phyloP scores from a whole-genome alignment of 768 basidiomycete genomes.

The Mycena alexandri region DNA sequence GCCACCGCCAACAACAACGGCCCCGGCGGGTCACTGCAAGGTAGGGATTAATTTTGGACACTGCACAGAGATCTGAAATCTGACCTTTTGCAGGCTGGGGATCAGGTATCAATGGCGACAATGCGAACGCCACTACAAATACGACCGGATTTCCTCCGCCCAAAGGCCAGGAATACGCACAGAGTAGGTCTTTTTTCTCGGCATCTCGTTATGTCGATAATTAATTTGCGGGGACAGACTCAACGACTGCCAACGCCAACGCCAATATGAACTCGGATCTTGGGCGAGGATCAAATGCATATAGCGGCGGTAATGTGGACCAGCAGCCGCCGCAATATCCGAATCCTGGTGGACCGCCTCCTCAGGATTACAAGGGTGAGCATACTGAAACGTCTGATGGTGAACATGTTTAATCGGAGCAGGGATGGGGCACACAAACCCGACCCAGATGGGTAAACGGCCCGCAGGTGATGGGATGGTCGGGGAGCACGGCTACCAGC shows the following conservation, averaged over 20 bases:
- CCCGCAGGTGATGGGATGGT: slow-evolving; percentile 10
- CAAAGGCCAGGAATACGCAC: slow-evolving; percentile 29
- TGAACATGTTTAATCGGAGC: background rate
- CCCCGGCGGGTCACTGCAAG: slow-evolving; percentile 29
- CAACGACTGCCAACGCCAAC: slow-evolving; percentile 9
- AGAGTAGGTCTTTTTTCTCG: slow-evolving; percentile 20
- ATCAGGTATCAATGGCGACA: slow-evolving; percentile 32
- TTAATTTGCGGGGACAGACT: slow-evolving; percentile 13
- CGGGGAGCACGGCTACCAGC: slow-evolving; percentile 24
- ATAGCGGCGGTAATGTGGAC: slow-evolving; percentile 21
- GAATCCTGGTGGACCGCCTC: slow-evolving; percentile 14
- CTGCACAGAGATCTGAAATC: background rate
- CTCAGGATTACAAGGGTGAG: slow-evolving; percentile 17
- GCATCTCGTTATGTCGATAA: background rate
- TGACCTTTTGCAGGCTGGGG: slow-evolving; percentile 31
- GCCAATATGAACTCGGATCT: slow-evolving; percentile 16
- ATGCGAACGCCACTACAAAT: slow-evolving; percentile 30
- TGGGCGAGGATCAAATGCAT: slow-evolving; percentile 27
- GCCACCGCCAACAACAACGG: slow-evolving; percentile 1
- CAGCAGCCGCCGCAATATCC: slow-evolving; percentile 27
- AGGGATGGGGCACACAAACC: slow-evolving; percentile 25
- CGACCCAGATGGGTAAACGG: slow-evolving; percentile 31
- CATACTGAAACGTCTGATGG: background rate
- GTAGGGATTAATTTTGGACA: background rate
- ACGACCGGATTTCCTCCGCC: slow-evolving; percentile 30